Conservation (phyloP, 108 stramenopile species). For the Nitzschia sp. region DNA sequence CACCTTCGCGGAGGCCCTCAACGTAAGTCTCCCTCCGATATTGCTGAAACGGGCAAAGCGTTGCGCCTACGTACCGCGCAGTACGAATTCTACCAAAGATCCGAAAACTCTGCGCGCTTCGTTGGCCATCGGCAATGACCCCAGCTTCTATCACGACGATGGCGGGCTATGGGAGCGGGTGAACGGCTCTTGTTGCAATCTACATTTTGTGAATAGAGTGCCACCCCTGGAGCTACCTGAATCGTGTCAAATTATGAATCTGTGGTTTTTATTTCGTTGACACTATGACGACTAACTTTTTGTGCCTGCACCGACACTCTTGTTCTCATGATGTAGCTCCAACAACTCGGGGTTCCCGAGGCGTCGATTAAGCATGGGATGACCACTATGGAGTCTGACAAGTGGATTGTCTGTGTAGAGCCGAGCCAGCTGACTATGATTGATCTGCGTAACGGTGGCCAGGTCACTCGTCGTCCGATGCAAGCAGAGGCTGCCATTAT, state of each 20-base stretch:
- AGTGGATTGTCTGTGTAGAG: conserved; percentile 94
- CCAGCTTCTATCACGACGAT: not conserved
- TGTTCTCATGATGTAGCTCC: conserved; percentile 55
- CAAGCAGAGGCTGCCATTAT: conserved; percentile 98
- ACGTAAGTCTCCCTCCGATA: conserved; percentile 68
- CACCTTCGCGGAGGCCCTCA: conserved; percentile 81
- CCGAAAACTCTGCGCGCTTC: conserved; percentile 25
- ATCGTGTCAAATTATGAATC: not conserved
- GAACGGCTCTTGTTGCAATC: not conserved
- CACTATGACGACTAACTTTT: not conserved
- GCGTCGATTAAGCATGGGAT: conserved; percentile 89
- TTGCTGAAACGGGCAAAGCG: not conserved
- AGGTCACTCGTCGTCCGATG: conserved; percentile 94
- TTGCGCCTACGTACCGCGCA: conserved; percentile 10
- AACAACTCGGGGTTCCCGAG: conserved; percentile 90
- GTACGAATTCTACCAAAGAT: conserved; percentile 22
- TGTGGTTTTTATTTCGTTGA: not conserved
- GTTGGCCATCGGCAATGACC: conserved; percentile 32
- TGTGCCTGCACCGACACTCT: too few species aligned
- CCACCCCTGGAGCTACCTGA: too few species aligned
- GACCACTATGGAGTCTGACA: conserved; percentile 91
- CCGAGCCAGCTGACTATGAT: conserved; percentile 90
- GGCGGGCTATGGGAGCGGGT: not conserved
- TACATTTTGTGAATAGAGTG: too few species aligned
- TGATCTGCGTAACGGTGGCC: conserved; percentile 88